These are phyloP conservation scores for Dactylellina drechsleri DNA, from an alignment of 2,329 filamentous ascomycete genomes.

Conservation along the genomic window DNA sequence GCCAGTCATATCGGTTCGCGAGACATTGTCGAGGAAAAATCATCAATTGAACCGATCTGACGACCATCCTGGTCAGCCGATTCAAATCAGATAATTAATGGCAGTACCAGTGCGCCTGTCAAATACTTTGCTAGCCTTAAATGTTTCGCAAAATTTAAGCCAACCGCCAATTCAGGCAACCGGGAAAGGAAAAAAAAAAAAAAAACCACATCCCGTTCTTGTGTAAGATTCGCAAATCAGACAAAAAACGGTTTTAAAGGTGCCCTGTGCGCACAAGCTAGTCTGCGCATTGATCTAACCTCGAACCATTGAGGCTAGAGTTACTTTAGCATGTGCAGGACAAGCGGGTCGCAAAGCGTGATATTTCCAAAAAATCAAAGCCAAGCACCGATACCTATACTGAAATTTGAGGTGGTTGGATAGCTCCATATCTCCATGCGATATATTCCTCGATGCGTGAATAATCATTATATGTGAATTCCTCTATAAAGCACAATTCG, in stretches of 20 bases:
- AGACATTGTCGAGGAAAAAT: conserved; percentile 40
- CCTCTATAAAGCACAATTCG: conserved; percentile 25
- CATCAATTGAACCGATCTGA: conserved; percentile 46
- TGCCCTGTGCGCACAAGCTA: conserved; percentile 38
- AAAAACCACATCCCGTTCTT: conserved; percentile 3
- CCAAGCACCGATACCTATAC: conserved; percentile 15
- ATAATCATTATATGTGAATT: conserved; percentile 40
- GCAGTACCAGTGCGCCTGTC: conserved; percentile 8
- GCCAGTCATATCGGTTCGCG: conserved; percentile 9
- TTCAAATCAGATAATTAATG: not conserved
- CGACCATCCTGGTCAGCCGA: conserved; percentile 35
- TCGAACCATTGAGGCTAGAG: conserved; percentile 7
- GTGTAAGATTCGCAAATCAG: conserved; percentile 11
- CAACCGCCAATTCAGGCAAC: conserved; percentile 25
- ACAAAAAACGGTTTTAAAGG: conserved; percentile 36
- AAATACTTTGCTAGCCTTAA: not conserved
- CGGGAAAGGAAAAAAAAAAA: not conserved
- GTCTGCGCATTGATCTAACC: conserved; percentile 10
- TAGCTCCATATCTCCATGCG: conserved; percentile 16
- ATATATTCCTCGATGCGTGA: conserved; percentile 33
- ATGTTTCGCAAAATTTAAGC: conserved; percentile 28
- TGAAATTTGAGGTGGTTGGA: conserved; percentile 16
- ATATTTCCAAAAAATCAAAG: not conserved
- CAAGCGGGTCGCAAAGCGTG: conserved; percentile 9
- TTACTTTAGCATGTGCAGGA: conserved; percentile 31